Evolutionary conservation across 805 yeast species (phyloP), one percentile per base, ranked within the genome.

Genomic region (Brettanomyces nanus): DNA sequence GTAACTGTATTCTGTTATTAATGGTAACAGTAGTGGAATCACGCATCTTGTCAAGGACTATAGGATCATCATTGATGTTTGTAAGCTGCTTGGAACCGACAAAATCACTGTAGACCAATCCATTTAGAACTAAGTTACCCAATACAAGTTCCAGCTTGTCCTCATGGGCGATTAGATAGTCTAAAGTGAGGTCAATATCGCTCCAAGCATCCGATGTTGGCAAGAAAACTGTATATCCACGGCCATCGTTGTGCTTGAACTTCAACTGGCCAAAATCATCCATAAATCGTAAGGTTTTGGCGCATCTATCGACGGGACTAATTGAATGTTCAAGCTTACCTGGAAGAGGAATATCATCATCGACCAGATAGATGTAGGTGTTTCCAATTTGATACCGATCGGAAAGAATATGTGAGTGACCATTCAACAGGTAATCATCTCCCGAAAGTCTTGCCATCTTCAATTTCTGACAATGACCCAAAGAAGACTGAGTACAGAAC

Each of bases 161-260:
- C 1, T 62, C 62, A 45, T 85, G 73, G 3, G 56, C 39, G 40
- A 75, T 66, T 18, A 89, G 56, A 53, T 78, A 81, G 31, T 73
- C 73, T 35, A 75, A 61, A 4, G 77, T 69, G 21, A 89, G 61
- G 3, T 77, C 83, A 17, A 77, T 64, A 3, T 61, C 55, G 18
- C 69, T 68, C 95, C 95, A 87, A 0, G 89, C 72, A 30, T 67
- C 63, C 22, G 82, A 77, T 40, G 87, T 79, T 0, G 97, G 97
- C 21, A 89, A 61, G 37, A 89, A 73, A 0, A 80, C 59, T 0
- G 96, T 75, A 61, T 86, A 85, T 0, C 94, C 94, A 17, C 62
- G 50, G 17, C 62, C 57, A 20, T 50, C 52, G 41, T 79, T 80
- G 4, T 68, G 61, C 29, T 42, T 40, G 30, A 81, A 63, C 40